Percentiles rank a stretch among this genome's conserved stretches.
These are phyloP conservation scores for Gomphus bonarii DNA, from an alignment of 1,284 basidiomycete species.

Conservation along the genomic window DNA sequence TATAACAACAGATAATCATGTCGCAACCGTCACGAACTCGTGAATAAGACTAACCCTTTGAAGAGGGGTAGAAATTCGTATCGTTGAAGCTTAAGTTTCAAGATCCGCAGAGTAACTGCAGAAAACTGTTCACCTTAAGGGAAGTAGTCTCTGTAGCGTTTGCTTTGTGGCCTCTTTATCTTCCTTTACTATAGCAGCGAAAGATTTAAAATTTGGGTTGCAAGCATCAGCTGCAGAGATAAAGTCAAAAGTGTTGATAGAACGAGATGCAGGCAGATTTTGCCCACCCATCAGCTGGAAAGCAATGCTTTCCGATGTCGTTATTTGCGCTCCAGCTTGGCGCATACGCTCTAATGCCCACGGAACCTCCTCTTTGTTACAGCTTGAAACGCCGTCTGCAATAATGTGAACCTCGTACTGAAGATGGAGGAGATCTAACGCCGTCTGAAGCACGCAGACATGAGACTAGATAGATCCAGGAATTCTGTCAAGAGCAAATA, in stretches of 20 bases:
- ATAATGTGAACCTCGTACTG: constrained; percentile 60
- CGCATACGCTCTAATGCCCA: constrained; percentile 58
- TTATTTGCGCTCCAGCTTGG: constrained; percentile 65
- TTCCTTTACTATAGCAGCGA: constrained; percentile 68
- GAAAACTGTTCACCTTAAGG: neutral
- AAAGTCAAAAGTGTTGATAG: neutral
- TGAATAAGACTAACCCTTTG: neutral
- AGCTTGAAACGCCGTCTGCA: constrained; percentile 79
- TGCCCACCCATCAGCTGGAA: constrained; percentile 63
- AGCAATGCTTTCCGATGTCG: constrained; percentile 72
- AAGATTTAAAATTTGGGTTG: constrained; percentile 61
- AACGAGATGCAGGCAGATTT: neutral
- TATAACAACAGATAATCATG: neutral
- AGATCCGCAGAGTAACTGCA: neutral
- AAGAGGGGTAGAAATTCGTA: neutral
- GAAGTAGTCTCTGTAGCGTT: constrained; percentile 23
- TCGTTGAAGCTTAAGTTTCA: neutral
- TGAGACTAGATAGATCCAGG: constrained; percentile 51
- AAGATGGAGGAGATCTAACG: constrained; percentile 50
- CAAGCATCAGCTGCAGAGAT: constrained; percentile 47
- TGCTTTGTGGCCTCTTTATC: constrained; percentile 53
- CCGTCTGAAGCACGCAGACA: constrained; percentile 81
- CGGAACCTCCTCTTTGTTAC: constrained; percentile 62
- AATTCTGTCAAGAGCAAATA: neutral
- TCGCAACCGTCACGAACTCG: neutral